Conservation (phyloP, 345 rosid species). For the Jatropha curcas region DNA sequence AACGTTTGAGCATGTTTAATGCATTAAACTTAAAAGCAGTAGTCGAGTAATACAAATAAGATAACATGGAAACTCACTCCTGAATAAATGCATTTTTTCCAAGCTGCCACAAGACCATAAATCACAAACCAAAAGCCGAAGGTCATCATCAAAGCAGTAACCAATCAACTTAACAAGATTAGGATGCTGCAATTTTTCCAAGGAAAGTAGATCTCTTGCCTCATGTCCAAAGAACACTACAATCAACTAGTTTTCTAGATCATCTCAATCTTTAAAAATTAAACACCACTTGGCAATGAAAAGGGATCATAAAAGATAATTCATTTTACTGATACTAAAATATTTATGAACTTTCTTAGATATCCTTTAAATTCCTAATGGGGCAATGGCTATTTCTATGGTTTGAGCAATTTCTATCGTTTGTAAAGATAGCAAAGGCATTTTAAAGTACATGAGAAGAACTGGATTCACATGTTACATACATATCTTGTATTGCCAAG, state of each 20-base stretch:
- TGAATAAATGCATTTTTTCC: conserved; percentile 32
- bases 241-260: conserved; percentile 4
- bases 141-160: conserved; percentile 28
- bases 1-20: not conserved
- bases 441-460: too few species aligned
- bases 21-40: too few species aligned
- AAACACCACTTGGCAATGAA: too few species aligned
- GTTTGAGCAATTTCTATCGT: too few species aligned
- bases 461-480: too few species aligned
- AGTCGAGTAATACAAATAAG: not conserved
- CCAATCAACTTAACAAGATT: too few species aligned
- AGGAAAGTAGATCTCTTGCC: conserved; percentile 29
- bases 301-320: not conserved
- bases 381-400: too few species aligned
- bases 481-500: too few species aligned
- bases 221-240: conserved; percentile 13
- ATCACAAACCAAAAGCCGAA: conserved; percentile 26
- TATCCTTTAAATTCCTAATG: too few species aligned
- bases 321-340: not conserved
- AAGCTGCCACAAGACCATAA: conserved; percentile 26
- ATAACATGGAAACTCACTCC: conserved; percentile 27
- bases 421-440: too few species aligned
- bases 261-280: not conserved
- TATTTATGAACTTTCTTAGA: not conserved
- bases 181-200: too few species aligned